These are phyloP conservation scores for Syzygium aromaticum DNA, from an alignment of 345 rosid genomes.

Conservation along the genomic window DNA sequence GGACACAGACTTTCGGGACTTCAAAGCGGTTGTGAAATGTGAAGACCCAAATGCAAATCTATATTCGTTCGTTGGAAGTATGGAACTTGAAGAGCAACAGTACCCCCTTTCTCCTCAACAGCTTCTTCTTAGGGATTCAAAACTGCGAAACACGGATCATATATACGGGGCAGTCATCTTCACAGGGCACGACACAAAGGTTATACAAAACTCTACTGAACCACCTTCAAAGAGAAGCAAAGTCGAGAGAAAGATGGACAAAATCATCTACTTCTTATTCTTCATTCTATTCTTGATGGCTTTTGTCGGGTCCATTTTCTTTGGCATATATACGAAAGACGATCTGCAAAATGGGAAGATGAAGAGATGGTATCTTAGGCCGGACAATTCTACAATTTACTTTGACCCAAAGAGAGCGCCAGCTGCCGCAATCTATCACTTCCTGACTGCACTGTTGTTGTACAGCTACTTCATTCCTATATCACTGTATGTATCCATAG, in stretches of 20 bases:
- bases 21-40: slow-evolving; percentile 59
- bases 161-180: slow-evolving; percentile 74
- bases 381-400: slow-evolving; percentile 41
- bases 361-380: slow-evolving; percentile 85
- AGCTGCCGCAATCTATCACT: slow-evolving; percentile 49
- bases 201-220: slow-evolving; percentile 65
- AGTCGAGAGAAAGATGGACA: slow-evolving; percentile 80
- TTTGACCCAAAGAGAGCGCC: slow-evolving; percentile 46
- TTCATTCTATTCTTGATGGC: slow-evolving; percentile 39
- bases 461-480: slow-evolving; percentile 75
- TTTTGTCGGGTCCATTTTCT: slow-evolving; percentile 62
- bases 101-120: slow-evolving; percentile 71
- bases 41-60: slow-evolving; percentile 93
- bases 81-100: slow-evolving; percentile 50
- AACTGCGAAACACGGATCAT: slow-evolving; percentile 76
- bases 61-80: slow-evolving; percentile 68
- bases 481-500: slow-evolving; percentile 80
- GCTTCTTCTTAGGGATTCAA: slow-evolving; percentile 82
- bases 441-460: slow-evolving; percentile 62
- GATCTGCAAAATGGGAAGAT: slow-evolving; percentile 55
- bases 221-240: slow-evolving; percentile 94
- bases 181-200: slow-evolving; percentile 93
- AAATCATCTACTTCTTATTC: slow-evolving; percentile 60
- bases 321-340: slow-evolving; percentile 48
- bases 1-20: slow-evolving; percentile 49